Evolutionary conservation across 345 rosid species (phyloP).

Genomic region (Theobroma cacao): DNA sequence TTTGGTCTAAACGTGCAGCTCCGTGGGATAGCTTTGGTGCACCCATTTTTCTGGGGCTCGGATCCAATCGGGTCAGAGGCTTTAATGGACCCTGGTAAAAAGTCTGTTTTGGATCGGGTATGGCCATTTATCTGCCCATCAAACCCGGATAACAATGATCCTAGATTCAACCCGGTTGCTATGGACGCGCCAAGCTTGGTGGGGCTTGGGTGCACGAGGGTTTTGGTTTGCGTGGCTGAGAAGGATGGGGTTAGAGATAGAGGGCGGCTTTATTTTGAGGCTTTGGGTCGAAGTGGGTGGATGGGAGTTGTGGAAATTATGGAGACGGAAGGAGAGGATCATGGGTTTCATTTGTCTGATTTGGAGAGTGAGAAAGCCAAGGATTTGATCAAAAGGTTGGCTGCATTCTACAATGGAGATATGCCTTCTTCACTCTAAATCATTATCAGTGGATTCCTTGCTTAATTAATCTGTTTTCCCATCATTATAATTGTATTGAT

Average conservation of each 20-base stretch:
- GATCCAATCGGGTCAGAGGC: conserved; percentile 47
- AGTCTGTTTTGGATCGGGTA: conserved; percentile 24
- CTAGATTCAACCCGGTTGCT: conserved; percentile 45
- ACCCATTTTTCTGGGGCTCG: conserved; percentile 49
- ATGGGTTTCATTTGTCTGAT: conserved; percentile 39
- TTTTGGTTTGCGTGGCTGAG: conserved; percentile 53
- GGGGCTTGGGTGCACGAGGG: conserved; percentile 38
- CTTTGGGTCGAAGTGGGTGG: conserved; percentile 46
- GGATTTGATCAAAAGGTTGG: conserved; percentile 32
- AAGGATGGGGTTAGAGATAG: conserved; percentile 48
- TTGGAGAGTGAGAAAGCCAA: conserved; percentile 33
- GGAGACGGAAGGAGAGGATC: conserved; percentile 40
- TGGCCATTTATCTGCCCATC: conserved; percentile 52
- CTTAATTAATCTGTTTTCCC: not conserved
- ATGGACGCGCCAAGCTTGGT: conserved; percentile 39
- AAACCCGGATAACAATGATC: conserved; percentile 51
- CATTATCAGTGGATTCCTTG: not conserved
- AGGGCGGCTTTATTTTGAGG: conserved; percentile 43
- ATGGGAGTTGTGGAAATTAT: conserved; percentile 40
- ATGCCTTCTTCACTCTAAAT: conserved; percentile 21
- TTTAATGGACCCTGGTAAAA: conserved; percentile 21
- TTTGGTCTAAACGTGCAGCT: conserved; percentile 15
- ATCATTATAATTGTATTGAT: not conserved
- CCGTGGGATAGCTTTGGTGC: conserved; percentile 39
- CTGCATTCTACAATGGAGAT: conserved; percentile 33